Evolutionary conservation across 2,329 filamentous ascomycete species (phyloP).

Genomic region (Thyridium curvatum): DNA sequence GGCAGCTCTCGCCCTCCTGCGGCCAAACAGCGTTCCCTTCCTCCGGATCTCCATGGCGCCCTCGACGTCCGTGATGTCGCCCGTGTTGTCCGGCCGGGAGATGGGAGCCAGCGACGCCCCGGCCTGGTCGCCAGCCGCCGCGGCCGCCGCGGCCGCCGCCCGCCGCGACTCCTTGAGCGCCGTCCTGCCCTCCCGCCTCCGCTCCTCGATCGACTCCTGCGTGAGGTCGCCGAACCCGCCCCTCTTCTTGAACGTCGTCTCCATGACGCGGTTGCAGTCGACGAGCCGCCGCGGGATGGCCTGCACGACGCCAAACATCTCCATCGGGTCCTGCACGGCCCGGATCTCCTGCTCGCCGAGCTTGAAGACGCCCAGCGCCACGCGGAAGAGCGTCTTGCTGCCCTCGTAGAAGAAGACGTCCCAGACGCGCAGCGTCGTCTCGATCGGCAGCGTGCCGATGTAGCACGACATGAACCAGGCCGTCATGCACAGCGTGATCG

Average conservation of each 20-base stretch:
- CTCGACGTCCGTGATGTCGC: constrained; percentile 24
- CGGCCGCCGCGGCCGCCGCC: constrained; percentile 11
- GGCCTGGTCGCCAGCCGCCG: constrained; percentile 12
- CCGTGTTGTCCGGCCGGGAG: constrained; percentile 15
- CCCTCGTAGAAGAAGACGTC: constrained; percentile 95
- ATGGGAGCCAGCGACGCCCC: constrained; percentile 11
- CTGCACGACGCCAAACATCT: constrained; percentile 93
- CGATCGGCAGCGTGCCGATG: constrained; percentile 86
- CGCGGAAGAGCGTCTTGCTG: constrained; percentile 86
- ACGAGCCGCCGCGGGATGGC: constrained; percentile 73
- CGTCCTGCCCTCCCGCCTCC: constrained; percentile 61
- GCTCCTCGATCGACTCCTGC: constrained; percentile 74
- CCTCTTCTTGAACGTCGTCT: constrained; percentile 73
- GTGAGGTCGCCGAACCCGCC: constrained; percentile 78
- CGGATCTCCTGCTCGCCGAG: constrained; percentile 45
- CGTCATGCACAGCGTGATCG: constrained; percentile 87
- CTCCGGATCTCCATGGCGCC: constrained; percentile 21
- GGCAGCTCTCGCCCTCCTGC: constrained; percentile 23
- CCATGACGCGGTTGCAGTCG: constrained; percentile 76
- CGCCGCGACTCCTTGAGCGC: constrained; percentile 40
- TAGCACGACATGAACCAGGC: constrained; percentile 99
- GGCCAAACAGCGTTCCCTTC: constrained; percentile 40
- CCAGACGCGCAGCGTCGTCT: constrained; percentile 89
- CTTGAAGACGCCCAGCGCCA: constrained; percentile 26
- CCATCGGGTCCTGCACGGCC: constrained; percentile 78